Conservation (phyloP, 192 early-diverging fungal species). For the Rhizophlyctis rosea region DNA sequence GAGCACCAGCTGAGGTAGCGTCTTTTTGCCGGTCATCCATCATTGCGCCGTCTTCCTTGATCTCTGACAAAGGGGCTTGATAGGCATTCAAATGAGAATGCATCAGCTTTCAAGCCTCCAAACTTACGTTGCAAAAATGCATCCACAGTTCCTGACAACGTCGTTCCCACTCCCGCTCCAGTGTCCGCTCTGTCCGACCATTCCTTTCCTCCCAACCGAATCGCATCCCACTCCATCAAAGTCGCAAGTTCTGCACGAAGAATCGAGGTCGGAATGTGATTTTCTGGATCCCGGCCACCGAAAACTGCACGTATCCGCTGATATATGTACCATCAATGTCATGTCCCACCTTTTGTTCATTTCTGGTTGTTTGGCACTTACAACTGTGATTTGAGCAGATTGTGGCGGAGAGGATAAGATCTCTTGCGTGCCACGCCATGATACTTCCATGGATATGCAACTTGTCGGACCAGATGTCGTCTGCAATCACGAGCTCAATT, state of each 20-base stretch:
- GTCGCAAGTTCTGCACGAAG: slow-evolving; percentile 14
- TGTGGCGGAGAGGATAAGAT: slow-evolving; percentile 10
- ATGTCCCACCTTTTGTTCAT: neutral
- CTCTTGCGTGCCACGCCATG: slow-evolving; percentile 10
- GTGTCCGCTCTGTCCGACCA: neutral
- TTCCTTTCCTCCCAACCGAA: slow-evolving; percentile 13
- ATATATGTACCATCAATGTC: neutral
- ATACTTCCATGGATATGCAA: slow-evolving; percentile 25
- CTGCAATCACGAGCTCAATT: neutral
- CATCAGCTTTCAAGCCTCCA: neutral
- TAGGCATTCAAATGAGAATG: neutral
- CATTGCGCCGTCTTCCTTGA: slow-evolving; percentile 27
- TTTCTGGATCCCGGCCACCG: slow-evolving; percentile 22
- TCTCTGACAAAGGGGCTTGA: slow-evolving; percentile 5
- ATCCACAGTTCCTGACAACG: slow-evolving; percentile 16
- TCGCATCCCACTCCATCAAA: slow-evolving; percentile 24
- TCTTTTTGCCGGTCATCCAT: neutral
- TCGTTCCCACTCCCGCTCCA: neutral
- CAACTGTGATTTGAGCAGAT: slow-evolving; percentile 15
- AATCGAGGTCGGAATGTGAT: slow-evolving; percentile 20
- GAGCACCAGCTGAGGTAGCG: neutral
- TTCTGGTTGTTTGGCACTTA: slow-evolving; percentile 2
- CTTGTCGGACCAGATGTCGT: slow-evolving; percentile 2
- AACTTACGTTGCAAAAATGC: slow-evolving; percentile 22
- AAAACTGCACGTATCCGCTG: slow-evolving; percentile 12